These are phyloP conservation scores for Neoscytalidium dimidiatum DNA, from an alignment of 2,329 filamentous ascomycete genomes.

Conservation along the genomic window DNA sequence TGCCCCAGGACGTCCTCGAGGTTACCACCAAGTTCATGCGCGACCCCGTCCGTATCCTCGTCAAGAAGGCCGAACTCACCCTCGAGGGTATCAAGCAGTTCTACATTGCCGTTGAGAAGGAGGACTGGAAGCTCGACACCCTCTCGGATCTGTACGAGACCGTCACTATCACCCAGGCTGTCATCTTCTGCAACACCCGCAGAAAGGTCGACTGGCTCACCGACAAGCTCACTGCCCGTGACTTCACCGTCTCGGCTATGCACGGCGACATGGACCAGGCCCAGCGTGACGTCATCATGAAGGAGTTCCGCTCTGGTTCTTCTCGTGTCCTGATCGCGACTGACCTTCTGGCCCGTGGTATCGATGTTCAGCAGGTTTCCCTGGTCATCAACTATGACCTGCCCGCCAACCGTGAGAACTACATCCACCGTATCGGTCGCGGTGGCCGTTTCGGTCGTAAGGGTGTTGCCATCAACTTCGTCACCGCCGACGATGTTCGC, in stretches of 20 bases:
- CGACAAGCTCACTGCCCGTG: constrained; percentile 96
- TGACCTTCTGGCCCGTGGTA: constrained; percentile 96
- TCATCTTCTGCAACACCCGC: constrained; percentile 99
- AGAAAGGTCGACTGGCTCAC: constrained; percentile 99
- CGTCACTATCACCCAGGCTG: constrained; percentile 97
- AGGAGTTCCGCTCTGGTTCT: constrained; percentile 99
- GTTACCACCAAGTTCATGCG: constrained; percentile 99
- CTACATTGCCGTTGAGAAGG: constrained; percentile 99
- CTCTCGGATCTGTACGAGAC: constrained; percentile 99
- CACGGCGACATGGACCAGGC: constrained; percentile 99
- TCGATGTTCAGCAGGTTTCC: constrained; percentile 99
- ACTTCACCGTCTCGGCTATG: constrained; percentile 99
- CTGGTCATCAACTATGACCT: constrained; percentile 99
- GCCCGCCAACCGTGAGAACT: constrained; percentile 98
- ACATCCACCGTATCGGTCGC: constrained; percentile 99
- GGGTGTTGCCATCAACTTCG: constrained; percentile 99
- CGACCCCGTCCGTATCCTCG: constrained; percentile 96
- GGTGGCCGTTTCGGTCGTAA: constrained; percentile 99
- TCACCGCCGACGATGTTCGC: constrained; percentile 96
- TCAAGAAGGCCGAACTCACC: constrained; percentile 99
- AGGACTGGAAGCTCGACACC: constrained; percentile 99
- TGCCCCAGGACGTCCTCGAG: constrained; percentile 98
- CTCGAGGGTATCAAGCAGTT: constrained; percentile 99
- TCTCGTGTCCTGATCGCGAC: constrained; percentile 98
- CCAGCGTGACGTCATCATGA: constrained; percentile 99